Conservation (phyloP, 805 yeast genomes). For the Zygoascus biomembranicola region DNA sequence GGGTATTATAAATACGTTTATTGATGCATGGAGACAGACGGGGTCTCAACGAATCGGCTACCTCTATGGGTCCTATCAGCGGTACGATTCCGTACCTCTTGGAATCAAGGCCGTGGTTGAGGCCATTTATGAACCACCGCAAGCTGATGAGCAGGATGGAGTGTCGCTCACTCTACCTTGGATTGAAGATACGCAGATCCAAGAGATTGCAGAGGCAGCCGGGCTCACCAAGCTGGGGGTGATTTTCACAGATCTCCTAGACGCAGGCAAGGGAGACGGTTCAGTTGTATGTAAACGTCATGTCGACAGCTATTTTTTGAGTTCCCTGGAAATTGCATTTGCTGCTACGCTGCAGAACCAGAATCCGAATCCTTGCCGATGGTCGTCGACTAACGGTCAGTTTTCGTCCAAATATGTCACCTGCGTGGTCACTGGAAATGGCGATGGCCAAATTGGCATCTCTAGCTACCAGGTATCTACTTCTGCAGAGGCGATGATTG, state of each 20-base stretch:
- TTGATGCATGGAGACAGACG: slow-evolving; percentile 84
- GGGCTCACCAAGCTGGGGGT: slow-evolving; percentile 73
- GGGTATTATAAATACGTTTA: slow-evolving; percentile 66
- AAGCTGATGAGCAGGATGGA: slow-evolving; percentile 80
- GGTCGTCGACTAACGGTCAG: slow-evolving; percentile 45
- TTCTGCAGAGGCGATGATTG: slow-evolving; percentile 78
- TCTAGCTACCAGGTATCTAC: slow-evolving; percentile 83
- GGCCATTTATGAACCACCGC: slow-evolving; percentile 91
- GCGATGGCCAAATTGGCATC: slow-evolving; percentile 81
- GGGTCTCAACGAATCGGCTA: slow-evolving; percentile 85
- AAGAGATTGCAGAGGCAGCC: slow-evolving; percentile 44
- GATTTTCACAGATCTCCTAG: slow-evolving; percentile 82
- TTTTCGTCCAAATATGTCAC: slow-evolving; percentile 90
- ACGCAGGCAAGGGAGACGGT: slow-evolving; percentile 81
- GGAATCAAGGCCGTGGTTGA: slow-evolving; percentile 93
- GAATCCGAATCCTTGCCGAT: slow-evolving; percentile 55
- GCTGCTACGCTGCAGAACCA: slow-evolving; percentile 70
- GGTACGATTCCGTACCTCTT: slow-evolving; percentile 75
- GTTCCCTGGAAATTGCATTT: slow-evolving; percentile 79
- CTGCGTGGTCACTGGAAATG: slow-evolving; percentile 88
- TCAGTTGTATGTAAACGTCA: slow-evolving; percentile 89
- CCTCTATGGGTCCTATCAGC: slow-evolving; percentile 72
- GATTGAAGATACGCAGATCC: slow-evolving; percentile 42
- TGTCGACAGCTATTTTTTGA: slow-evolving; percentile 78
- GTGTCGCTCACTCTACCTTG: slow-evolving; percentile 48